Percentiles rank a stretch among this genome's conserved stretches.
phyloP scores from a whole-genome alignment of 2,329 filamentous ascomycete species.

The Triangularia verruculosa region DNA sequence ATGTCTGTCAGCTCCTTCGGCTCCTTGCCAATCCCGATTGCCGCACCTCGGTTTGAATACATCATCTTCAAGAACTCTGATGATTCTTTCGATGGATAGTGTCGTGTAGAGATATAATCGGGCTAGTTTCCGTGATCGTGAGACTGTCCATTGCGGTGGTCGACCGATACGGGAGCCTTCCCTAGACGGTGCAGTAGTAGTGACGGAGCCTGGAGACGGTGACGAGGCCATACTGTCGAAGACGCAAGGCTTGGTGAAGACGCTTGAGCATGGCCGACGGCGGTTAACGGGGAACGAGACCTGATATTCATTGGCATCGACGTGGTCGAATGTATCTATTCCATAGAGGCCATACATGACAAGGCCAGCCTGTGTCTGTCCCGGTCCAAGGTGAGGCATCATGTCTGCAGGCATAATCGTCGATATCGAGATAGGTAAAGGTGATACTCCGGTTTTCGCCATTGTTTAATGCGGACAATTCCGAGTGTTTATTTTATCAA shows the following conservation, averaged over 20 bases:
- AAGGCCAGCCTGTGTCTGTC: conserved; percentile 8
- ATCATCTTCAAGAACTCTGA: conserved; percentile 45
- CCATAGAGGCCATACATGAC: conserved; percentile 16
- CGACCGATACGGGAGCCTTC: conserved; percentile 43
- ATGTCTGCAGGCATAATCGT: conserved; percentile 18
- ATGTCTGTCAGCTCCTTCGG: conserved; percentile 8
- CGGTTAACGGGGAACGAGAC: conserved; percentile 1
- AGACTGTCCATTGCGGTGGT: conserved; percentile 54
- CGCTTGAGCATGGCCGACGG: conserved; percentile 3
- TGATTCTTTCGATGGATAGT: conserved; percentile 50
- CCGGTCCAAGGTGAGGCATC: conserved; percentile 15
- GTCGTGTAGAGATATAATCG: conserved; percentile 57
- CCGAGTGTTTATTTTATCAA: conserved; percentile 13
- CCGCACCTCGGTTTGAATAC: conserved; percentile 47
- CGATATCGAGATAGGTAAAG: conserved; percentile 1
- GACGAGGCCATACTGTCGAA: conserved; percentile 23
- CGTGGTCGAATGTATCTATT: background rate
- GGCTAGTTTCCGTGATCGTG: conserved; percentile 51
- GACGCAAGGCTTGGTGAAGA: conserved; percentile 4
- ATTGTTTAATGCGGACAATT: conserved; percentile 18
- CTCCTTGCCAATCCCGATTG: background rate
- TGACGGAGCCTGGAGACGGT: conserved; percentile 19
- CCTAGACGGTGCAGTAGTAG: conserved; percentile 14
- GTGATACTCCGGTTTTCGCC: conserved; percentile 2
- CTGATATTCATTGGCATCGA: conserved; percentile 9